These are phyloP conservation scores for Yamadazyma paraphyllophila DNA, from an alignment of 805 yeast genomes.

Conservation along the genomic window DNA sequence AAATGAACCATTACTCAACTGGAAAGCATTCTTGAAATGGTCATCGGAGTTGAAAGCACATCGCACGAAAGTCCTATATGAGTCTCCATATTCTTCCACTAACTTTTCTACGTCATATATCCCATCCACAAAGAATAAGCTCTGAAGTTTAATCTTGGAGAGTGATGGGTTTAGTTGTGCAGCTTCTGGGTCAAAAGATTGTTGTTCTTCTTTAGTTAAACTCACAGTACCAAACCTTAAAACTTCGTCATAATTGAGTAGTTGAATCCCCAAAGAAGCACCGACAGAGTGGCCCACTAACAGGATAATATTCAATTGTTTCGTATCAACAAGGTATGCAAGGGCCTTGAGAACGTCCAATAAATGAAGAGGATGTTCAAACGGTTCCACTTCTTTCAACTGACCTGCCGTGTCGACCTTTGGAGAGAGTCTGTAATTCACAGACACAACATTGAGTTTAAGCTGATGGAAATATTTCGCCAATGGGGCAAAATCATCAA, in stretches of 20 bases:
- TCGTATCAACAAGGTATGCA: conserved; percentile 19
- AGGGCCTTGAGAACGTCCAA: conserved; percentile 53
- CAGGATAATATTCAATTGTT: conserved; percentile 16
- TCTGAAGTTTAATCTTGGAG: conserved; percentile 1
- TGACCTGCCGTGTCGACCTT: conserved; percentile 20
- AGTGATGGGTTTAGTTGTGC: not conserved
- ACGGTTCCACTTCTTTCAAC: conserved; percentile 11
- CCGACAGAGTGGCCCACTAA: conserved; percentile 81
- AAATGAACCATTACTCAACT: conserved; percentile 6
- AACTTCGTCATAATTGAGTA: conserved; percentile 29
- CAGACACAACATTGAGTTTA: conserved; percentile 23
- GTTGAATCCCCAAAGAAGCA: conserved; percentile 61
- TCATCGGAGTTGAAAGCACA: conserved; percentile 48
- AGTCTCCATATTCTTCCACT: conserved; percentile 55
- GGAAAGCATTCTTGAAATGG: conserved; percentile 25
- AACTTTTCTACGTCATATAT: conserved; percentile 57
- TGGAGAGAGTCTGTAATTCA: conserved; percentile 69
- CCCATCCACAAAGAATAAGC: conserved; percentile 51
- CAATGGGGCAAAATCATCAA: conserved; percentile 45
- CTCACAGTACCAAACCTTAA: conserved; percentile 14
- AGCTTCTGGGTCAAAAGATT: not conserved
- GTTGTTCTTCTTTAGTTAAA: no score
- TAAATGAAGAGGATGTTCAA: conserved; percentile 60
- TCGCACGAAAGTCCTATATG: conserved; percentile 52
- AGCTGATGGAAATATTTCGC: conserved; percentile 1